Base-by-base conservation (phyloP, 2,329 filamentous ascomycete species). In the Colletotrichum spaethianum region DNA sequence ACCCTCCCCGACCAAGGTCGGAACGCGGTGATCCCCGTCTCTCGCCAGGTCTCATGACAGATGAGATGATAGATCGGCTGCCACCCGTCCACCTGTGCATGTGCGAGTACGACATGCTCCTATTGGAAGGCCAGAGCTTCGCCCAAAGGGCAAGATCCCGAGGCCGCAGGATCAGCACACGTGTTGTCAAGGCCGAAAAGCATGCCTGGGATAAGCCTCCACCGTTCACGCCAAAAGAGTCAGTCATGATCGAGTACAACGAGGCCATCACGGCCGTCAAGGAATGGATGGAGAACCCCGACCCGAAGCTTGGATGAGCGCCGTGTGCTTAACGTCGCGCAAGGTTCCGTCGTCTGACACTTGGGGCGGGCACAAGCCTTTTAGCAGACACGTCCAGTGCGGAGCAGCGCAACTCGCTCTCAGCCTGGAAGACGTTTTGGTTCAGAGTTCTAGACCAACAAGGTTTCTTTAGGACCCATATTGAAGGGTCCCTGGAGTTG, bases 101-200 rank as follows among this genome's bases (percentile, higher is more conserved):
- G 3, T 92, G 90, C 80, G 90, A 92, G 80, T 89, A 86, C 79
- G 89, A 92, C 77, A 92, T 92, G 89, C 79, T 92, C n/a, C 84
- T 90, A 12, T 82, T 82, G 2, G 90, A 92, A 77, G 90, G 89
- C 14, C 83, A 92, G 72, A 83, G 85, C 5, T 92, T 95, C 74
- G 86, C 89, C 14, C 85, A 90, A 63, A 84, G 92, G 26, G 79
- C 94, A 11, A 82, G 81, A 72, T 73, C 75, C 16, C 63, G 72
- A 18, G 64, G 73, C 1, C 40, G 68, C 14, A 53, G 52, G 26
- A 77, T 83, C 65, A 83, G 78, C 4, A 73, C 84, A 36, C 83
- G 86, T n/a, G 74, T 87, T 11, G 85, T 87, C 4, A 76, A 82
- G 44, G 82, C 81, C 12, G 85, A 86, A 74, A 83, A 83, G 68